Conservation (phyloP, 2,329 filamentous ascomycete species). For the Ceratocystis harringtonii region DNA sequence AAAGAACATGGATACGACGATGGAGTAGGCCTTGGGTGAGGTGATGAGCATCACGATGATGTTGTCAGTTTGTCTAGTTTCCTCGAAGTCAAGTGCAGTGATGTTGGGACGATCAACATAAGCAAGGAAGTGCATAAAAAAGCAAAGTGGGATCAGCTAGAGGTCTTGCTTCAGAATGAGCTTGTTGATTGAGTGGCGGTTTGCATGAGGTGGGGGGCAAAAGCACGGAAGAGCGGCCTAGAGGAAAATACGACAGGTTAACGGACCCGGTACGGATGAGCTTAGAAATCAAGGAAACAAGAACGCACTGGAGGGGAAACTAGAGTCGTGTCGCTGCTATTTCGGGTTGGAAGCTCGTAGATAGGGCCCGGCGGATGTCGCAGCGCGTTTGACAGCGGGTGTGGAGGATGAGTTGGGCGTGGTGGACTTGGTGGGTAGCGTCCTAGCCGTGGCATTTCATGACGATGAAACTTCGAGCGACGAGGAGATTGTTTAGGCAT, state of each 20-base stretch:
- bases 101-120: constrained; percentile 57
- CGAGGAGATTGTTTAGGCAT: not conserved
- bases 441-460: too few species aligned
- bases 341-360: not conserved
- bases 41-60: constrained; percentile 47
- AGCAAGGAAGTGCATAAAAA: constrained; percentile 49
- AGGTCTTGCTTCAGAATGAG: constrained; percentile 43
- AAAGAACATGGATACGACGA: constrained; percentile 45
- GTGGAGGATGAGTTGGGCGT: not conserved
- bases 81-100: constrained; percentile 52
- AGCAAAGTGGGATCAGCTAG: constrained; percentile 46
- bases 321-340: not conserved
- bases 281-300: not conserved
- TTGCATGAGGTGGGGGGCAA: not conserved
- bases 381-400: not conserved
- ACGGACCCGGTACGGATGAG: too few species aligned
- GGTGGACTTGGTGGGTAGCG: not conserved
- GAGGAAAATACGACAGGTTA: not conserved
- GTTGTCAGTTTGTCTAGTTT: constrained; percentile 43
- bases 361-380: not conserved
- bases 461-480: not conserved
- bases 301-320: not conserved
- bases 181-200: constrained; percentile 23
- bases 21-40: constrained; percentile 45
- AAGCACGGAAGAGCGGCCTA: not conserved